Conservation (phyloP, 1,284 basidiomycete species). For the Xerocomus amazonicus region DNA sequence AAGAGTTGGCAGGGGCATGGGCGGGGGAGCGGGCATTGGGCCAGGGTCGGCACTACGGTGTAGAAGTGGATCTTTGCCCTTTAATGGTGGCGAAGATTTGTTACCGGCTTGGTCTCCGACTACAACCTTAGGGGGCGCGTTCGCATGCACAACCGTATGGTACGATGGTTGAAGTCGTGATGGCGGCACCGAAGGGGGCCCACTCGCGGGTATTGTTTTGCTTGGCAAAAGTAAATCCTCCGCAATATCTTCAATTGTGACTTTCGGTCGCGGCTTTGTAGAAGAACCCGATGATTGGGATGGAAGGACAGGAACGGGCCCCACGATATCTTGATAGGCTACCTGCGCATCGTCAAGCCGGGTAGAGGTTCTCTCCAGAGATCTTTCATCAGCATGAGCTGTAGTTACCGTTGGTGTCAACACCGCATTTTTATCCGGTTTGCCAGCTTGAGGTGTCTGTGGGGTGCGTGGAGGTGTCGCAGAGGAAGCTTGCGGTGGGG, state of each 20-base stretch:
- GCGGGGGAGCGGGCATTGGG: slow-evolving; percentile 7
- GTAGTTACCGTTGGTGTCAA: background rate
- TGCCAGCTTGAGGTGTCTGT: slow-evolving; percentile 8
- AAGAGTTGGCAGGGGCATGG: slow-evolving; percentile 22
- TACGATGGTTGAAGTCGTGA: slow-evolving; percentile 17
- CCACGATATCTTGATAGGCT: slow-evolving; percentile 13
- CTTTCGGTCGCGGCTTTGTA: slow-evolving; percentile 24
- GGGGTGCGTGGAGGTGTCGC: background rate
- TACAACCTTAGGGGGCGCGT: slow-evolving; percentile 5
- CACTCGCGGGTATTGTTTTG: slow-evolving; percentile 11
- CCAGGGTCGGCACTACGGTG: slow-evolving; percentile 13
- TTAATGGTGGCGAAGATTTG: slow-evolving; percentile 24
- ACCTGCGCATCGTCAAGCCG: slow-evolving; percentile 6
- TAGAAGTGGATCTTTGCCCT: slow-evolving; percentile 16
- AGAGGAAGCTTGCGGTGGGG: background rate
- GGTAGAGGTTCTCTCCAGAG: slow-evolving; percentile 1
- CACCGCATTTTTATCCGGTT: slow-evolving; percentile 1
- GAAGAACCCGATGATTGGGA: slow-evolving; percentile 8
- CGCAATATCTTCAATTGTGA: slow-evolving; percentile 30
- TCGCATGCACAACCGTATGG: background rate
- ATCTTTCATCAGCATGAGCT: slow-evolving; percentile 8
- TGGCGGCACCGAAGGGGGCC: slow-evolving; percentile 3
- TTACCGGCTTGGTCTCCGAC: slow-evolving; percentile 10
- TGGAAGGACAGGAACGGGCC: slow-evolving; percentile 6
- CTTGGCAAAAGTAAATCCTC: slow-evolving; percentile 20